Evolutionary conservation across 805 yeast species (phyloP), one percentile per base, ranked within the genome.

Genomic region (Saturnispora mendoncae): DNA sequence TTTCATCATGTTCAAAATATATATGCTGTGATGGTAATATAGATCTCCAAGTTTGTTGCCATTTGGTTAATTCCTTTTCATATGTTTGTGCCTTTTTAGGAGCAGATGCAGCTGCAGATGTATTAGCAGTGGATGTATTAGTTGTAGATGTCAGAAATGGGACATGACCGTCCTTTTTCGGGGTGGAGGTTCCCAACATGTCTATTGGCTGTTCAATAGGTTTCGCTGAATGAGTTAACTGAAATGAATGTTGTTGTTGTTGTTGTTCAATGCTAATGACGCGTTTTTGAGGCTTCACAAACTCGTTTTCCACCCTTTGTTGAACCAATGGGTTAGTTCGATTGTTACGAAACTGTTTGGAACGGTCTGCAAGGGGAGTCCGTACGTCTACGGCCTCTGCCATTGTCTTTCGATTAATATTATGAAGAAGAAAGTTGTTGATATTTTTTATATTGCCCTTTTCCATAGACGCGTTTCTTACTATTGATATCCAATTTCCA

Each of bases 41-140:
- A 41, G 66, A 66, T 33, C 73, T 61, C 84, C 84, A 78, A 37
- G 70, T 68, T 26, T 60, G 63, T 51, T 75, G 80, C 84, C 84
- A 78, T 46, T 66, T 67, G 39, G 58, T 60, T 38, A 78, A 55
- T 41, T 72, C 78, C 17, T 50, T 55, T 24, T 57, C 50, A 48
- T 51, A 26, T 49, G 43, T 33, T 38, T 31, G 44, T 3, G 23
- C 20, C 13, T 28, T 39, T 23, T 31, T 23, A 23, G 26, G 40
- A 13, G 19, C 30, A 19, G 36, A 27, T 23, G 42, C 32, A 40
- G 46, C 33, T 38, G 39, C 30, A 7, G 33, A 15, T 35, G 40
- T 39, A 27, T 21, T 30, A 15, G 21, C 19, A 10, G 29, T 23
- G 23, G 21, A 17, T 8, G 52, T 28, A 42, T 39, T 39, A 14